Conservation (phyloP, 331 rosid genomes). For the Arachis monticola region DNA sequence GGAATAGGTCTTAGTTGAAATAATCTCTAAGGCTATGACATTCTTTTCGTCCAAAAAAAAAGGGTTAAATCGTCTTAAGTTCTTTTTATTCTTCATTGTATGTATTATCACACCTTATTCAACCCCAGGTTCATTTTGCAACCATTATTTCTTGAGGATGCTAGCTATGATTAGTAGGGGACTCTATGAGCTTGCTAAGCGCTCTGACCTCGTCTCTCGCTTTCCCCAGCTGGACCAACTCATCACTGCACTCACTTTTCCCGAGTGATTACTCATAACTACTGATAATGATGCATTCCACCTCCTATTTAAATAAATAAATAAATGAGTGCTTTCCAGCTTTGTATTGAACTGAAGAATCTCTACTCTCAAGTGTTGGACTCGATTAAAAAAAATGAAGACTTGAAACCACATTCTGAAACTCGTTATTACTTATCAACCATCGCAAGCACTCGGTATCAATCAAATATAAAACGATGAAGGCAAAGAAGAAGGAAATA, state of each 20-base stretch:
- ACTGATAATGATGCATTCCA: too few relatives aligned
- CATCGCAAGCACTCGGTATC: too few relatives aligned
- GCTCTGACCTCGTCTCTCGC: constrained; percentile 55
- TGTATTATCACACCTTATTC: constrained; percentile 17
- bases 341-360: background rate
- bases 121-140: constrained; percentile 80
- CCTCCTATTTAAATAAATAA: too few relatives aligned
- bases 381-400: too few relatives aligned
- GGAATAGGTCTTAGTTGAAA: constrained; percentile 70
- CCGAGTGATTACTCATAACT: constrained; percentile 32
- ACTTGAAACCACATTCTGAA: too few relatives aligned
- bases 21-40: background rate
- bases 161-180: constrained; percentile 86
- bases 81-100: background rate
- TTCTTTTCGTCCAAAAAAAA: constrained; percentile 3
- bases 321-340: background rate
- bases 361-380: background rate
- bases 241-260: constrained; percentile 60
- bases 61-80: constrained; percentile 2
- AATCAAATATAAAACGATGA: too few relatives aligned
- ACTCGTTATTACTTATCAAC: too few relatives aligned
- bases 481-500: background rate
- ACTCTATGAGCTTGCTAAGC: constrained; percentile 73
- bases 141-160: constrained; percentile 88
- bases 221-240: constrained; percentile 60